Evolutionary conservation across 2,329 filamentous ascomycete species (phyloP).

Genomic region (Alternaria viburni): DNA sequence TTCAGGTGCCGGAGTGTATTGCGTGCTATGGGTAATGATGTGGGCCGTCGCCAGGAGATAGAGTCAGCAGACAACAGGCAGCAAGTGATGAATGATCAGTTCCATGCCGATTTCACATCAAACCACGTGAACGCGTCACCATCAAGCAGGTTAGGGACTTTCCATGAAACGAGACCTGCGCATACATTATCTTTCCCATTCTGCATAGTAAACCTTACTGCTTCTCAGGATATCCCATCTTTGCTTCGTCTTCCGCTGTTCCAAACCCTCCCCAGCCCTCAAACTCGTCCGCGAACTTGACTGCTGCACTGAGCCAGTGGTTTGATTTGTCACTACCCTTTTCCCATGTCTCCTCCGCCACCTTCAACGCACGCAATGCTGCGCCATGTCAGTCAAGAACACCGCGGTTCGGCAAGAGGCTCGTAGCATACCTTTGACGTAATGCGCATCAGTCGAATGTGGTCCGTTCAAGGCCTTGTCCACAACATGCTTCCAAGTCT

Average conservation of each 20-base stretch:
- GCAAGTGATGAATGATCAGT: not conserved
- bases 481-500: slow-evolving; percentile 79
- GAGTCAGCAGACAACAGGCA: not conserved
- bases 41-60: not conserved
- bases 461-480: slow-evolving; percentile 72
- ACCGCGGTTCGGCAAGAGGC: not conserved
- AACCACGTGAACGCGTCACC: not conserved
- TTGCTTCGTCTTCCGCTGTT: slow-evolving; percentile 29
- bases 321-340: slow-evolving; percentile 61
- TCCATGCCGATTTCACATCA: not conserved
- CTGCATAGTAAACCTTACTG: not conserved
- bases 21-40: not conserved
- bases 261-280: slow-evolving; percentile 67
- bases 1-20: not conserved
- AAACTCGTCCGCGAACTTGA: slow-evolving; percentile 77
- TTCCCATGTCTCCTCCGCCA: slow-evolving; percentile 76
- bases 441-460: slow-evolving; percentile 78
- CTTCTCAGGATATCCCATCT: slow-evolving; percentile 28
- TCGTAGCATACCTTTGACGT: slow-evolving; percentile 72
- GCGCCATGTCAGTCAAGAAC: slow-evolving; percentile 16
- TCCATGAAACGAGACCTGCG: not conserved
- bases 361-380: slow-evolving; percentile 76
- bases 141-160: not conserved
- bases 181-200: not conserved
- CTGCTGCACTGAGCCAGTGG: slow-evolving; percentile 70